Evolutionary conservation across 2,329 filamentous ascomycete species (phyloP), one percentile per base, ranked within the genome.

Genomic region (Diplocarpon mali): DNA sequence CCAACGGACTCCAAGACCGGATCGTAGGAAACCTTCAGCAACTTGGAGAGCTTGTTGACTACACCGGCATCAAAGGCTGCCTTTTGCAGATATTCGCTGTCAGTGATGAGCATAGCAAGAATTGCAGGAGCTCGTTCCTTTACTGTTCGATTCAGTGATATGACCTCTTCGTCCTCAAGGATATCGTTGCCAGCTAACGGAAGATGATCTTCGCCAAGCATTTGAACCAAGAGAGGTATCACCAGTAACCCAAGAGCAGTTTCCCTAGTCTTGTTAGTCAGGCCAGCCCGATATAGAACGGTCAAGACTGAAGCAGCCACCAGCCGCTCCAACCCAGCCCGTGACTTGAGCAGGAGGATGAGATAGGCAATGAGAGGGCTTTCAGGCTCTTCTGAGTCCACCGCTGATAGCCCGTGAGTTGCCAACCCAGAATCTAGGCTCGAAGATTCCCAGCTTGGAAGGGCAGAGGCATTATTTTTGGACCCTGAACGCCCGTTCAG

Each of bases 21-120:
- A 50, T 83, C 80, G 54, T 83, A 84, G 1, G 78, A 76, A 56
- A 74, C 71, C 57, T 83, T 83, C 16, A 85, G 63, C 47, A 83
- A 69, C 44, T 76, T 71, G 12, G 79, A 75, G 13, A 85, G 67
- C 42, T 72, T 71, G 42, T 74, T 75, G 42, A 85, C 71, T 10
- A 76, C 74, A 44, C 69, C 70, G 37, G 76, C 76, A 48, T 95
- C 85, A 35, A 81, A 82, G 0, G 88, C 87, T 31, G 86, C 80
- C 56, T 81, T 84, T 63, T 96, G 90, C 42, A 96, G 70, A 47
- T 76, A 73, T 48, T 83, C 78, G 60, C 81, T 87, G 57, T 92
- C 85, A 20, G 79, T 78, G 14, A 95, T 78, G 32, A 96, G 70
- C 37, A 80, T 78, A 13, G 87, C 85, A 44, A 96, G 69, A 10